Evolutionary conservation across 2,329 filamentous ascomycete species (phyloP).

Genomic region (Zymoseptoria passerinii): DNA sequence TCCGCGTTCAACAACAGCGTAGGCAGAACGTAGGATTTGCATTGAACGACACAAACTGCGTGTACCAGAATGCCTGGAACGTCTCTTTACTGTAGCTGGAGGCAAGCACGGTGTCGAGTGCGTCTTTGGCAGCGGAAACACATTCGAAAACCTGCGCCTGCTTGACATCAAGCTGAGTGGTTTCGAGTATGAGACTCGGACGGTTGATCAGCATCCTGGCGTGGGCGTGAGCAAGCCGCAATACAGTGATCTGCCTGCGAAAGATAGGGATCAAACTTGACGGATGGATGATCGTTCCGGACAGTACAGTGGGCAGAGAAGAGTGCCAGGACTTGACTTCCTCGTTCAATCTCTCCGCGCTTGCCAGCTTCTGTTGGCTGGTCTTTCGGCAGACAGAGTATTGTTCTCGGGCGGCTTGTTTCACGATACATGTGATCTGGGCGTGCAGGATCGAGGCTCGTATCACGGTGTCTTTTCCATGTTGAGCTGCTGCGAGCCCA

Average conservation of each 20-base stretch:
- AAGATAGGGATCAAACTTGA: slow-evolving; percentile 43
- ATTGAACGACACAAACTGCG: slow-evolving; percentile 47
- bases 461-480: slow-evolving; percentile 26
- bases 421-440: slow-evolving; percentile 23
- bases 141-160: slow-evolving; percentile 37
- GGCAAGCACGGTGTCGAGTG: slow-evolving; percentile 37
- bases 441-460: slow-evolving; percentile 26
- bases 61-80: slow-evolving; percentile 46
- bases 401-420: slow-evolving; percentile 25
- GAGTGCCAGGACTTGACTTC: slow-evolving; percentile 41
- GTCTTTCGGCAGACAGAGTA: slow-evolving; percentile 14
- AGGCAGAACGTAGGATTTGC: background rate
- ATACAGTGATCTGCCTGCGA: slow-evolving; percentile 45
- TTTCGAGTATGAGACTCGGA: slow-evolving; percentile 41
- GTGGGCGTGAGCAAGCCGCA: slow-evolving; percentile 48
- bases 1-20: background rate
- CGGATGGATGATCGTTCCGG: slow-evolving; percentile 34
- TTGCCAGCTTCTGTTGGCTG: slow-evolving; percentile 17
- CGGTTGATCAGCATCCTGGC: slow-evolving; percentile 50
- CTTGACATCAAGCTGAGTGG: slow-evolving; percentile 16
- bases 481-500: slow-evolving; percentile 1
- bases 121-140: slow-evolving; percentile 40
- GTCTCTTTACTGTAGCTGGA: slow-evolving; percentile 29
- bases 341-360: slow-evolving; percentile 34
- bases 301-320: slow-evolving; percentile 38